These are phyloP conservation scores for Coprinopsis cinerea DNA, from an alignment of 768 basidiomycete species.

Conservation along the genomic window DNA sequence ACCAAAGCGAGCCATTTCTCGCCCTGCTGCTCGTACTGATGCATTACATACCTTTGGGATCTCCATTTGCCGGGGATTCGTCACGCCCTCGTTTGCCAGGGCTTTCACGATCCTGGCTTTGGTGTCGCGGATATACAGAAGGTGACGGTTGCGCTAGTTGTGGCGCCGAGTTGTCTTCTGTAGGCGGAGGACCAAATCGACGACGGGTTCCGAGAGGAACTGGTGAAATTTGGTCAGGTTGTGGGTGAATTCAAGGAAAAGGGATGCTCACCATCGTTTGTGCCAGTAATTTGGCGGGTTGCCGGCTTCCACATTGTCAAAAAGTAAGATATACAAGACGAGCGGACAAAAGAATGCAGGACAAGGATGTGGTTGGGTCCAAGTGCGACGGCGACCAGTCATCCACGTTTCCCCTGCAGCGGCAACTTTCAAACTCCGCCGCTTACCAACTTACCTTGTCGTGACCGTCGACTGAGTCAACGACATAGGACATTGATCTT, in stretches of 20 bases:
- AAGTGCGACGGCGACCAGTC: slow-evolving; percentile 16
- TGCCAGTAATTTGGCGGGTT: slow-evolving; percentile 85
- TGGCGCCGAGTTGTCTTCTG: slow-evolving; percentile 76
- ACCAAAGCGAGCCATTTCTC: neutral
- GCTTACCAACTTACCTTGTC: too few relatives aligned
- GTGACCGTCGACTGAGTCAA: slow-evolving; percentile 21
- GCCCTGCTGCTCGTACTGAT: neutral
- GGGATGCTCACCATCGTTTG: slow-evolving; percentile 71
- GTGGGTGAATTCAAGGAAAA: slow-evolving; percentile 6
- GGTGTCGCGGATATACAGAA: slow-evolving; percentile 73
- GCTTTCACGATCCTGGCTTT: slow-evolving; percentile 48
- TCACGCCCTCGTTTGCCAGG: slow-evolving; percentile 60
- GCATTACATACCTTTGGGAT: slow-evolving; percentile 66
- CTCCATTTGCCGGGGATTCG: slow-evolving; percentile 56
- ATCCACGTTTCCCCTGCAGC: slow-evolving; percentile 6
- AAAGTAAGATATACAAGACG: slow-evolving; percentile 31
- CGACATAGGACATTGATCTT: neutral
- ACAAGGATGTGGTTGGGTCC: slow-evolving; percentile 24
- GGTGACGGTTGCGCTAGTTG: slow-evolving; percentile 85
- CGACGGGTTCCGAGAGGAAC: slow-evolving; percentile 84
- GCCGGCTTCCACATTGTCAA: slow-evolving; percentile 80
- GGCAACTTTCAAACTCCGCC: slow-evolving; percentile 30
- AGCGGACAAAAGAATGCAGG: slow-evolving; percentile 23
- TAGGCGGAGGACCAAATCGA: slow-evolving; percentile 84
- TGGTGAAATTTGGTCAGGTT: slow-evolving; percentile 21